Conservation (phyloP, 225 moss, liverwort and hornwort genomes). For the Straminergon stramineum region DNA sequence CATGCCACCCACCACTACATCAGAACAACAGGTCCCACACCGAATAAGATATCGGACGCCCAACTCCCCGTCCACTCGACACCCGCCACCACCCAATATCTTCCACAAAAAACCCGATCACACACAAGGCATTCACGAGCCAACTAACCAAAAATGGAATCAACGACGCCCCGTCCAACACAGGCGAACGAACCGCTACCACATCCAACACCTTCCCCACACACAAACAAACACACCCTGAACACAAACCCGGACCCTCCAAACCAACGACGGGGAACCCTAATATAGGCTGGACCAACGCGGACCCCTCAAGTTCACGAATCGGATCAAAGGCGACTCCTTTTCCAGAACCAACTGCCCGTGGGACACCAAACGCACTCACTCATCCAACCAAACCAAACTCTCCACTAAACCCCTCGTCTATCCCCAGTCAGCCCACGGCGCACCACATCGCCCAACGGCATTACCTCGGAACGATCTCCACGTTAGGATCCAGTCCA, state of each 20-base stretch:
- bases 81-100: neutral
- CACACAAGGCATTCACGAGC: neutral
- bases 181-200: neutral
- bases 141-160: neutral
- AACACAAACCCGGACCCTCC: neutral
- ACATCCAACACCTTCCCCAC: neutral
- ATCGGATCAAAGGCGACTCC: neutral
- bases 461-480: slow-evolving; percentile 84
- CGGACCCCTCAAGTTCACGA: neutral
- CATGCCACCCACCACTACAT: neutral
- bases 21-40: neutral
- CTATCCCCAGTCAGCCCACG: neutral
- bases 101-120: neutral
- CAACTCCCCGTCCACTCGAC: neutral
- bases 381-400: neutral
- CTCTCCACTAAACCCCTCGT: neutral
- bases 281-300: neutral
- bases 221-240: neutral
- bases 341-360: neutral
- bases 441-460: neutral
- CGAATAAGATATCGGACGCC: too few relatives aligned
- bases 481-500: slow-evolving; percentile 94
- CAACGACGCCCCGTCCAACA: neutral
- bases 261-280: neutral
- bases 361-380: neutral